phyloP scores from a whole-genome alignment of 2,329 filamentous ascomycete species.

The Dactylella cylindrospora region DNA sequence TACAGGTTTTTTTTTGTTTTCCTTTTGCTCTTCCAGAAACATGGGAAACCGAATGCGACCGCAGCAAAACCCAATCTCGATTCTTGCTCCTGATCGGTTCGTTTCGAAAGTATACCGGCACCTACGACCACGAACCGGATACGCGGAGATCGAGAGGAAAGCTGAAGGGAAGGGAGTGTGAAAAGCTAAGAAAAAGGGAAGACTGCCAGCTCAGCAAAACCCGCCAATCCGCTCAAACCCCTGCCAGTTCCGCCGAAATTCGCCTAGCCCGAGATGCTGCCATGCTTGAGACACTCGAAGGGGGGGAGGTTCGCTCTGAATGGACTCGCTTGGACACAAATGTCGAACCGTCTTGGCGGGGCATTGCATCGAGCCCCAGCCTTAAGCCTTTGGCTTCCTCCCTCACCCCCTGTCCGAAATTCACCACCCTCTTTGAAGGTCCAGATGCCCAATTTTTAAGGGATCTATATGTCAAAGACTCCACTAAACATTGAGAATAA shows the following conservation, averaged over 20 bases:
- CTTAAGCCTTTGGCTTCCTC: no score
- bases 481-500: constrained; percentile 12
- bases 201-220: background rate
- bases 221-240: background rate
- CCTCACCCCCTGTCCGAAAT: constrained; percentile 21
- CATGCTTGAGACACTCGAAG: constrained; percentile 17
- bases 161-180: background rate
- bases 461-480: background rate
- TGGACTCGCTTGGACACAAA: constrained; percentile 35
- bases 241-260: constrained; percentile 22
- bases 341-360: constrained; percentile 19
- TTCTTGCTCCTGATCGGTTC: no score
- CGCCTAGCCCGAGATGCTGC: constrained; percentile 24
- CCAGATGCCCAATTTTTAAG: constrained; percentile 3
- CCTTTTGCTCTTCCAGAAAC: no score
- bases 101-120: no score
- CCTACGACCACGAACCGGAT: no score
- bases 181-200: background rate
- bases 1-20: no score
- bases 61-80: no score
- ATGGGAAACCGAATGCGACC: no score
- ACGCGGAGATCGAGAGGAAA: background rate
- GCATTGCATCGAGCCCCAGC: no score
- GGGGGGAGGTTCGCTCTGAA: no score
- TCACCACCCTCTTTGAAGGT: constrained; percentile 17